Percentiles rank a stretch among this genome's conserved stretches.
These are phyloP conservation scores for Skeletonema potamos DNA, from an alignment of 108 stramenopile species.

Conservation along the genomic window DNA sequence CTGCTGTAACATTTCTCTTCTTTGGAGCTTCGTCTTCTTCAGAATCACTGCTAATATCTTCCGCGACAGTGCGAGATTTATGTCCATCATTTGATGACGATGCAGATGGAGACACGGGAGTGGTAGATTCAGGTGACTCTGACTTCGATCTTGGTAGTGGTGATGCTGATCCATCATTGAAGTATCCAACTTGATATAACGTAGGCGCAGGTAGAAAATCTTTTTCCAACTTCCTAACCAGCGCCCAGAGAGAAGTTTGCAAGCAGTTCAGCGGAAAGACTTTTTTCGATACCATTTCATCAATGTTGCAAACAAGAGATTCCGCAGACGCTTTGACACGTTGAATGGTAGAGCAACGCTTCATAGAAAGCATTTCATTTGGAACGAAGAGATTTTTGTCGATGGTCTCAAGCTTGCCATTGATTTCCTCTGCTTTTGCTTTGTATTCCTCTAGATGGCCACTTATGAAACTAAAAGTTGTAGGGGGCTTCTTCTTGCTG, in stretches of 20 bases:
- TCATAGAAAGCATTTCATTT: not conserved
- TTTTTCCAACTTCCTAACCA: constrained; percentile 1
- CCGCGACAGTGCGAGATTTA: not conserved
- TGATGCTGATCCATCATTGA: not conserved
- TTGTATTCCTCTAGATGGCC: constrained; percentile 1
- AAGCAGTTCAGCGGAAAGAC: constrained; percentile 6
- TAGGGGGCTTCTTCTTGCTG: not conserved
- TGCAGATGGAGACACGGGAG: not conserved
- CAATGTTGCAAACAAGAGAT: not conserved
- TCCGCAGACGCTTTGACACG: not conserved
- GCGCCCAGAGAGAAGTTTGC: constrained; percentile 1
- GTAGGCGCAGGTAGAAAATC: constrained; percentile 1
- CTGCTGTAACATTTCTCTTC: not conserved
- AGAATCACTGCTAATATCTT: not conserved
- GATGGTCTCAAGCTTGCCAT: not conserved
- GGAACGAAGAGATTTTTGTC: constrained; percentile 13
- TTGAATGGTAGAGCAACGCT: not conserved
- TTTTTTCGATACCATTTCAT: constrained; percentile 4
- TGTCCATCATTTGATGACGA: not conserved
- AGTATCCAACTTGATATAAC: constrained; percentile 13
- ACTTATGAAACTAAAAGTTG: not conserved
- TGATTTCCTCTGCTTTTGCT: not conserved
- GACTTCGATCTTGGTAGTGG: not conserved
- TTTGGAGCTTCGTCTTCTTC: not conserved
- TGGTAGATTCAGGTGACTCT: not conserved